Evolutionary conservation across 208 protist species (phyloP), one percentile per base, ranked within the genome.

Genomic region (Polymyxa betae): DNA sequence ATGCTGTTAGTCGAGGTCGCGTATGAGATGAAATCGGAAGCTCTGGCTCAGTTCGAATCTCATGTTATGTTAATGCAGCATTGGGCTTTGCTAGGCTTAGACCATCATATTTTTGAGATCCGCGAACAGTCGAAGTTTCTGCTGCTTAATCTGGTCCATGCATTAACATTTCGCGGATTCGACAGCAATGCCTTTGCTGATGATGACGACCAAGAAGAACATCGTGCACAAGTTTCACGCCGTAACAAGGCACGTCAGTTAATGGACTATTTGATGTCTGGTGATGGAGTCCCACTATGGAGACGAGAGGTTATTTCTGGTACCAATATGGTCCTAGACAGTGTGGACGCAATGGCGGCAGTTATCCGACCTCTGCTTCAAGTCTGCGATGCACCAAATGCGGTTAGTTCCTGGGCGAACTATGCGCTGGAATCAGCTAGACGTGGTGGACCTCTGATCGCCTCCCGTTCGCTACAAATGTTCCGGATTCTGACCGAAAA

Each of bases 1-100:
- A 82, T 82, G 72, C 72, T 82, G 5, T n/a, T 82, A n/a, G 72
- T 82, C n/a, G 72, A 82, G 35, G 72, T 82, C 72, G 72, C 72
- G 5, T 82, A 82, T 43, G 72, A 82, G 35, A 5, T 82, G n/a
- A n/a, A 82, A 35, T 5, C 72, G 12, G 35, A 43, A 16, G n/a
- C 5, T 35, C 72, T 82, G 5, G n/a, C 5, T 20, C 72, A 35
- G 72, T 82, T 82, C 16, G 35, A 82, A 5, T 5, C 5, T 35
- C n/a, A 82, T 35, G 35, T 82, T 20, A 82, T 82, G 5, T 82
- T 82, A 12, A 43, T 82, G 72, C 5, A 38, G n/a, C 72, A 82
- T 43, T 5, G 10, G 72, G 72, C 72, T 43, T 82, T 82, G 72
- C n/a, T 82, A 5, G 72, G 35, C 10, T n/a, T 82, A 20, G 72